Evolutionary conservation across 225 moss, liverwort and hornwort species (phyloP).

Genomic region (Anthoceros angustus): DNA sequence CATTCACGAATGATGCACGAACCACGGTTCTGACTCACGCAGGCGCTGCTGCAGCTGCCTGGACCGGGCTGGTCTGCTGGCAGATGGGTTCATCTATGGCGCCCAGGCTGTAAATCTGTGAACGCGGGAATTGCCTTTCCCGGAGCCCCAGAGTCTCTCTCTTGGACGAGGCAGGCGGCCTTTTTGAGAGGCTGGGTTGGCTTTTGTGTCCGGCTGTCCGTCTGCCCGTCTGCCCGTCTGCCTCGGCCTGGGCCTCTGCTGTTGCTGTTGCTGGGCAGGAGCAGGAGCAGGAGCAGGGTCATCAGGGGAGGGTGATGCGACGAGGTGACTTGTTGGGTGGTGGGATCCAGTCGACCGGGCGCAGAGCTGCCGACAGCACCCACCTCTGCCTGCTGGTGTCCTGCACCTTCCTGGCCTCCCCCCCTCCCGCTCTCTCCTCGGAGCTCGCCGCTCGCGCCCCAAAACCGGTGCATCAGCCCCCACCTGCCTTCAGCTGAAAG

Average conservation of each 20-base stretch:
- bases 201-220: not conserved
- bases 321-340: not conserved
- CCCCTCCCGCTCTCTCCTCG: not conserved
- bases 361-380: constrained; percentile 1
- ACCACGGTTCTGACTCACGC: no score
- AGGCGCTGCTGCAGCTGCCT: not conserved
- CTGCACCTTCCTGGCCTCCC: not conserved
- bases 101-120: not conserved
- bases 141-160: not conserved
- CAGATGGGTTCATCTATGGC: not conserved
- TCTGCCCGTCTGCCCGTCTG: not conserved
- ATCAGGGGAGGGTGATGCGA: no score
- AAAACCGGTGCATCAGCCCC: not conserved
- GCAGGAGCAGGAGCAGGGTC: not conserved
- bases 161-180: not conserved
- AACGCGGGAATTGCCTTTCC: no score
- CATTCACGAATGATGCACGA: no score
- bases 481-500: not conserved
- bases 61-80: not conserved
- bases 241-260: not conserved
- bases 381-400: not conserved
- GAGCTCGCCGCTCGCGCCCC: not conserved
- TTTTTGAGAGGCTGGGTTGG: not conserved
- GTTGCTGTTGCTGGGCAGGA: not conserved
- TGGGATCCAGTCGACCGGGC: not conserved